Conservation (phyloP, 805 yeast species). For the Wickerhamomyces sydowiorum region DNA sequence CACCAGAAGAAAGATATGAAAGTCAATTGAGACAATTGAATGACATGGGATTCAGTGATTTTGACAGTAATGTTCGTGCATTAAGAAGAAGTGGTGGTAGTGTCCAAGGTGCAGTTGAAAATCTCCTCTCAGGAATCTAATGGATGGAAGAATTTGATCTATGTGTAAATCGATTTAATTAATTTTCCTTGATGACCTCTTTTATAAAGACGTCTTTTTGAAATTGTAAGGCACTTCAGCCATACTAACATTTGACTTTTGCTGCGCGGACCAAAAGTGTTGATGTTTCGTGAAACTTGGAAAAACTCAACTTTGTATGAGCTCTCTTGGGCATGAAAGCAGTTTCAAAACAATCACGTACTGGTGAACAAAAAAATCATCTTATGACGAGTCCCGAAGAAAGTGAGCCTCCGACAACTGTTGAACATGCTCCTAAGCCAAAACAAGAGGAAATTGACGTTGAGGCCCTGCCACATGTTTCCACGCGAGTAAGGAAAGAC, state of each 20-base stretch:
- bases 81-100: conserved; percentile 94
- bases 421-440: no score
- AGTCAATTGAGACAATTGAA: conserved; percentile 67
- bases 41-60: conserved; percentile 86
- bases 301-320: neutral
- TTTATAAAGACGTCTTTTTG: no score
- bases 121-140: conserved; percentile 53
- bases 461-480: neutral
- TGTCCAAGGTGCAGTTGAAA: conserved; percentile 94
- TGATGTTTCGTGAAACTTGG: neutral
- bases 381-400: neutral
- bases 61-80: conserved; percentile 87
- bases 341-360: neutral
- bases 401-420: neutral
- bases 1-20: conserved; percentile 77
- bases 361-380: no score
- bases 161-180: no score
- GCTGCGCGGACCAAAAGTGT: neutral
- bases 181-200: neutral
- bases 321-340: no score
- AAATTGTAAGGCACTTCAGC: no score
- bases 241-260: no score
- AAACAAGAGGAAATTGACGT: neutral
- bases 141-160: no score
- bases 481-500: conserved; percentile 1